Percentiles rank a stretch among this genome's conserved stretches.
Conservation (phyloP, 305 asterid species). For the Andrographis paniculata region DNA sequence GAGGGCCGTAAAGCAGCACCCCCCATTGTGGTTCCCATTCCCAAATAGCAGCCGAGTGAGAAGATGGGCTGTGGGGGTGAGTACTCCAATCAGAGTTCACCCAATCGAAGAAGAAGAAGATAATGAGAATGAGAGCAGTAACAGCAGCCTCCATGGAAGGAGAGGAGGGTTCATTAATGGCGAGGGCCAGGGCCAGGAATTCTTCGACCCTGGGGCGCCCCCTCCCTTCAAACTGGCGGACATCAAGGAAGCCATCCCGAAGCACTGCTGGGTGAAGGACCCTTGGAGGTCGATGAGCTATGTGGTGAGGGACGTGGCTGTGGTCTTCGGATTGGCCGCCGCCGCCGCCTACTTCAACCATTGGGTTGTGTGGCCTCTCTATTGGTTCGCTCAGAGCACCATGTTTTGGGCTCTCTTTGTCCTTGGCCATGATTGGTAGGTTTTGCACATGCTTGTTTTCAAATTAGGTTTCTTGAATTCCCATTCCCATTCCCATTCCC, state of each 20-base stretch:
- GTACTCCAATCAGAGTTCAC: conserved; percentile 53
- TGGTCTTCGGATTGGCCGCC: conserved; percentile 46
- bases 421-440: conserved; percentile 88
- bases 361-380: conserved; percentile 64
- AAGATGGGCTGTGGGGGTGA: conserved; percentile 63
- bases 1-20: conserved; percentile 7
- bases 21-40: conserved; percentile 21
- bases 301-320: conserved; percentile 53
- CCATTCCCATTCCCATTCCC: too few species aligned
- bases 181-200: conserved; percentile 22
- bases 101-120: conserved; percentile 37
- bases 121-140: too few species aligned
- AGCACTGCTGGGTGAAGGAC: conserved; percentile 83
- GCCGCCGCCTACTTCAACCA: conserved; percentile 43
- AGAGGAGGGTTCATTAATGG: conserved; percentile 16
- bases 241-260: conserved; percentile 71
- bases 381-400: conserved; percentile 87
- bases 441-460: too few species aligned
- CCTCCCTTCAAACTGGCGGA: conserved; percentile 70
- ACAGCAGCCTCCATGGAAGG: too few species aligned
- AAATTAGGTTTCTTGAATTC: too few species aligned
- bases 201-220: conserved; percentile 63
- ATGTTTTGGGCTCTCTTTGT: conserved; percentile 95
- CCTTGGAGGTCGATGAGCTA: conserved; percentile 64
- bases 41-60: conserved; percentile 27